A percentile compares a stretch with the other conserved stretches of the same genome.
Conservation (phyloP, 306 rosid species). For the Cicer yamashitae region DNA sequence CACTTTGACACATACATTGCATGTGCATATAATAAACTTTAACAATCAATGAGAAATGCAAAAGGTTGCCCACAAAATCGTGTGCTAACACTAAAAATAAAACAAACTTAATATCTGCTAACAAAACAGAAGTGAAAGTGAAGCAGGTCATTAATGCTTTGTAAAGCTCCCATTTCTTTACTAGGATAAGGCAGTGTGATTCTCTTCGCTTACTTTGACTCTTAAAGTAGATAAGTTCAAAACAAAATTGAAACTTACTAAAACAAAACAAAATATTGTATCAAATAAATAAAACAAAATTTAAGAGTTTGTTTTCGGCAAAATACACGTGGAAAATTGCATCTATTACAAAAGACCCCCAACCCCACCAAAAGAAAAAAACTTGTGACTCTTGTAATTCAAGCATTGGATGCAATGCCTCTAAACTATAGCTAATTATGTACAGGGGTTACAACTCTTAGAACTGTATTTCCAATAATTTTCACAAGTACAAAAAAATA, state of each 20-base stretch:
- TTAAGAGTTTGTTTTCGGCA: conserved; percentile 3
- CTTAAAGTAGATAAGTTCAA: neutral
- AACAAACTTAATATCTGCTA: neutral
- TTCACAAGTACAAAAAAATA: conserved; percentile 58
- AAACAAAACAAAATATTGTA: neutral
- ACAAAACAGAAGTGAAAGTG: neutral
- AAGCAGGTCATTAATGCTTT: neutral
- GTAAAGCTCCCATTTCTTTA: neutral
- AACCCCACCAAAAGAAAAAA: neutral
- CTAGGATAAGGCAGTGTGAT: neutral
- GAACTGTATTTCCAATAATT: conserved; percentile 55
- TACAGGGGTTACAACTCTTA: conserved; percentile 76
- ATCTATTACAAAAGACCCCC: neutral
- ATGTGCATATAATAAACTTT: neutral
- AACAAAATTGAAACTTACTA: conserved; percentile 26
- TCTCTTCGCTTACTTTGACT: neutral
- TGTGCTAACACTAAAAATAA: neutral
- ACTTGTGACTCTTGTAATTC: conserved; percentile 39
- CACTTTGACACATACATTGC: neutral
- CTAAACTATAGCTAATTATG: conserved; percentile 66
- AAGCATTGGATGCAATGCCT: conserved; percentile 61
- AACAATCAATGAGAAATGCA: neutral
- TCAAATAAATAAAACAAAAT: neutral
- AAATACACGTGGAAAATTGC: conserved; percentile 33
- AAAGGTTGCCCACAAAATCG: neutral